Evolutionary conservation across 441 rosid genomes (phyloP), one percentile per base, ranked within the genome.

Genomic region (Syzygium syzygioides): DNA sequence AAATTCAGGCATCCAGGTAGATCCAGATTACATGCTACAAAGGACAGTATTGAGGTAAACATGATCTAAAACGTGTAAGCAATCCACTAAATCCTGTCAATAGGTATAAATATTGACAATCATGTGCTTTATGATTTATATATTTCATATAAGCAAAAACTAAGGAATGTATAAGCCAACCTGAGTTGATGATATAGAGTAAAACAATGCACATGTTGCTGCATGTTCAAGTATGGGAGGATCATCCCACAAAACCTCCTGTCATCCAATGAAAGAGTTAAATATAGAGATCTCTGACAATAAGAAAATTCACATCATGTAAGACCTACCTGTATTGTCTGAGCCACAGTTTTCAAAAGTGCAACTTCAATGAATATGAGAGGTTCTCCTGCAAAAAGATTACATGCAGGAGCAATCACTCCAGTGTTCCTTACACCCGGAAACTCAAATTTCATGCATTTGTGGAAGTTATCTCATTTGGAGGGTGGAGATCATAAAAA

Each of bases 291-390:
- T 37, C 83, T 76, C 83, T 23, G 25, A 41, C 0, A 76, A 76
- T 37, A 20, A 23, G 87, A 55, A 79, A 88, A 62, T 84, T 41
- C 32, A 56, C n/a, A 88, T 86, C 34, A 86, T 84, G 37, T 23
- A 79, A 79, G 89, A 59, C 86, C 87, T 87, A 50, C 55, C 97
- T 97, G 98, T 94, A 98, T 95, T 66, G 97, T 94, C 92, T 93
- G 93, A 86, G 97, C 98, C 92, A 94, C 93, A 60, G 93, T 91
- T 93, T 94, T 96, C 91, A 95, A 90, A 87, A 98, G 98, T 48
- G 98, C 99, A 94, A 98, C 99, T 94, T 98, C 99, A 57, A 97
- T 97, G 92, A 97, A 98, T 90, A 98, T 97, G 90, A 98, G 99
- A 30, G 99, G 99, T 45, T 98, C 99, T 76, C 98, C 99, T 97